phyloP scores from a whole-genome alignment of 176 grass and related monocot species.

The Oryza meridionalis region DNA sequence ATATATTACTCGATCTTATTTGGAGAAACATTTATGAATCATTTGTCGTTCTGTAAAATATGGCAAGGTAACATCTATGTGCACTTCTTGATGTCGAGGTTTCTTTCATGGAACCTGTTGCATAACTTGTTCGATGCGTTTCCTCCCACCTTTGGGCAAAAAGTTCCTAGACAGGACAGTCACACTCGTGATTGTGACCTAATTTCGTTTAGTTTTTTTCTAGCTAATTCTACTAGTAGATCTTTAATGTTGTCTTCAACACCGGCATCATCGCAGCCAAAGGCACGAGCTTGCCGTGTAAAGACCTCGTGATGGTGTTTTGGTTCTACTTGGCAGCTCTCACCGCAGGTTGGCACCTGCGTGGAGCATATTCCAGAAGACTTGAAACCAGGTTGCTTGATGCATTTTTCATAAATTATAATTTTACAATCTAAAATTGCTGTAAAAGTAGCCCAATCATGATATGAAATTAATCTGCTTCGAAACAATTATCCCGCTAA shows the following conservation, averaged over 20 bases:
- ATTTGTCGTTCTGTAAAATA: not conserved
- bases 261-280: constrained; percentile 19
- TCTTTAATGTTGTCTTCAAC: not conserved
- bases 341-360: not conserved
- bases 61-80: not conserved
- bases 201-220: not conserved
- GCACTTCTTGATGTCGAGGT: not conserved
- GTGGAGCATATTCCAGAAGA: not conserved
- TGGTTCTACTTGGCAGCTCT: constrained; percentile 13
- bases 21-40: not conserved
- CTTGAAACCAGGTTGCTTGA: not conserved
- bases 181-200: not conserved
- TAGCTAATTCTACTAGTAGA: not conserved
- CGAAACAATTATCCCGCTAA: constrained; percentile 12
- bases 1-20: not conserved
- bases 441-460: constrained; percentile 4
- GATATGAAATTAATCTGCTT: not conserved
- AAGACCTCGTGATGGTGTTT: constrained; percentile 37
- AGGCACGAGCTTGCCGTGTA: constrained; percentile 1
- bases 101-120: not conserved
- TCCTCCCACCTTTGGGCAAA: not conserved
- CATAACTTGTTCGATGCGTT: not conserved
- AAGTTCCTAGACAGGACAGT: not conserved
- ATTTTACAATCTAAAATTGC: not conserved
- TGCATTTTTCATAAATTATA: constrained; percentile 9